Percentiles rank a stretch among this genome's conserved stretches.
Conservation (phyloP, 306 rosid species). For the Acmispon strigosus region DNA sequence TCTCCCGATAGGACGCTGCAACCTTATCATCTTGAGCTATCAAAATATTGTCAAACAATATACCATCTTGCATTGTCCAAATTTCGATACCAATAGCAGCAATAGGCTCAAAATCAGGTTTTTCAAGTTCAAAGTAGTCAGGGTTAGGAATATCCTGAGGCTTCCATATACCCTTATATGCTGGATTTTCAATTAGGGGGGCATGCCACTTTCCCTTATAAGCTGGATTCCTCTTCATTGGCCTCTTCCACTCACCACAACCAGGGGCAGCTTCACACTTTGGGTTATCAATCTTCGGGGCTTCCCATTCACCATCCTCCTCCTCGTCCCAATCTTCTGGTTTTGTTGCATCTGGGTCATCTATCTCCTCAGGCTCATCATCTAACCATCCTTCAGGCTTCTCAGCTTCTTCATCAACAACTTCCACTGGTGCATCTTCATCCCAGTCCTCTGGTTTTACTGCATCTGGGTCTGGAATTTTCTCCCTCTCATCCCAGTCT, state of each 20-base stretch:
- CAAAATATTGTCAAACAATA: slow-evolving; percentile 81
- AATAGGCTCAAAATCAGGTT: slow-evolving; percentile 76
- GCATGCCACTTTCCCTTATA: slow-evolving; percentile 97
- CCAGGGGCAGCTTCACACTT: slow-evolving; percentile 76
- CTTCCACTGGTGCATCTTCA: slow-evolving; percentile 92
- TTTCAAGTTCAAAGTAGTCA: slow-evolving; percentile 62
- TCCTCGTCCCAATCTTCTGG: slow-evolving; percentile 97
- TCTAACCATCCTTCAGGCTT: slow-evolving; percentile 99
- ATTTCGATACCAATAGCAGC: slow-evolving; percentile 94
- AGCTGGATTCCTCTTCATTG: slow-evolving; percentile 84
- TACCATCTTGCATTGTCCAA: slow-evolving; percentile 98
- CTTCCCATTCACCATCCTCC: slow-evolving; percentile 96
- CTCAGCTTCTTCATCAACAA: slow-evolving; percentile 80
- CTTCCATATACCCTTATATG: slow-evolving; percentile 93
- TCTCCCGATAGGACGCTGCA: slow-evolving; percentile 63
- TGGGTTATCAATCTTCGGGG: slow-evolving; percentile 70
- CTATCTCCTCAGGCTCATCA: slow-evolving; percentile 89
- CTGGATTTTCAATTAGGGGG: slow-evolving; percentile 79
- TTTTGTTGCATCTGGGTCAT: slow-evolving; percentile 86
- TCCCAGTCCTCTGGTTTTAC: slow-evolving; percentile 99
- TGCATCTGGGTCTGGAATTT: slow-evolving; percentile 83
- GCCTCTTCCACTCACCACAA: slow-evolving; percentile 94
- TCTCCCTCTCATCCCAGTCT: slow-evolving; percentile 96
- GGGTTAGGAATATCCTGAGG: slow-evolving; percentile 85
- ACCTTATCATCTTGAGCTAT: slow-evolving; percentile 64